Base-by-base conservation (phyloP, 2,329 filamentous ascomycete genomes). In the Aspergillus viridinutans region DNA sequence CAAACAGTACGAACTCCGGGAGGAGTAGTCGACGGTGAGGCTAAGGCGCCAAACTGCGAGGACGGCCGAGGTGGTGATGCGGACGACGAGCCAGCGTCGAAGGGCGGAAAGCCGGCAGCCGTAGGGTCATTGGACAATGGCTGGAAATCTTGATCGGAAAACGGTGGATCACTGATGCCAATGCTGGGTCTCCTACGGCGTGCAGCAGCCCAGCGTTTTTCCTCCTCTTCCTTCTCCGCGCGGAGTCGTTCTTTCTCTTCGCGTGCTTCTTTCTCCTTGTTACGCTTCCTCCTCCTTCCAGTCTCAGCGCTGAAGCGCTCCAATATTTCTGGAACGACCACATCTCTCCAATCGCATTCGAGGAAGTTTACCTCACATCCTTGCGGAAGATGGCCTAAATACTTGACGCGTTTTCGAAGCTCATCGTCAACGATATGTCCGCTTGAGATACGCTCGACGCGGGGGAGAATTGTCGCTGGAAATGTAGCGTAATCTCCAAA, bases 281-380 rank as follows among this genome's bases (percentile, higher is more conserved):
- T 92, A 54, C 84, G 83, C 72, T 88, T 91, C 55, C 91, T 82
- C 53, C 92, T 83, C 56, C 84, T 83, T 62, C 90, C 89, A 53
- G 94, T 88, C 58, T 96, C 91, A 0, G 80, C 76, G n/a, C 82
- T 79, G 73, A 96, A 97, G 1, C 82, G 81, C 42, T 85, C 85
- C n/a, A 97, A 78, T 3, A 90, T 83, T 52, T 90, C 87, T 0
- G 86, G 81, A 3, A 86, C 82, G 4, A 97, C 90, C 40, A 94
- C 90, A 63, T 96, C 92, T 3, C 90, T 92, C 92, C 92, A 97
- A 72, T 97, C 92, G 69, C 92, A 97, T 74, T 97, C 92, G 1
- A 97, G 74, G 67, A 96, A 96, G 63, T 83, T 91, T 45, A 97
- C 90, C 63, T 96, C 88, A 71, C 92, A 96, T n/a, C 92, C 92